Base-by-base conservation (phyloP, 306 rosid species). In the Begonia peltatifolia region DNA sequence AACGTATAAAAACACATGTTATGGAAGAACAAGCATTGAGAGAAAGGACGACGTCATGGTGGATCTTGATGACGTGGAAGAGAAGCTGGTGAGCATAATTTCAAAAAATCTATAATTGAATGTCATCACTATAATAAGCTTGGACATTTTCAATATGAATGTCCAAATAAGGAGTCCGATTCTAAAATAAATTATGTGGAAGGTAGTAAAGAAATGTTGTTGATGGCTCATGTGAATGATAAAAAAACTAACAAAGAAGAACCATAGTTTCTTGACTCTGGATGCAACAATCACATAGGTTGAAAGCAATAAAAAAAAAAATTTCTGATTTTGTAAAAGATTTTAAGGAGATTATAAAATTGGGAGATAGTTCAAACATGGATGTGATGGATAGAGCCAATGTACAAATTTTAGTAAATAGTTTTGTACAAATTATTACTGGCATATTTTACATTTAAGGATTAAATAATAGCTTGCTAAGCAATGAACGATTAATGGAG, bases 111-210 rank as follows among this genome's bases (percentile, higher is more conserved):
- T 16, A 51, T 7, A 2, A 16, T 51, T 14, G 54, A 51, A 18
- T 51, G 54, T 18, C 18, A 15, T 18, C 2, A 16, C 15, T 51
- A 9, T 9, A 4, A 50, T 51, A 51, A 16, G 36, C 11, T 56
- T 42, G 61, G 61, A 12, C 35, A 43, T 56, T 56, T 15, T 56
- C 41, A 55, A 12, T 56, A 51, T 51, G 54, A 14, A 51, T 51
- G 54, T 18, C 54, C 35, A 47, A 5, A 13, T 14, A 47, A 14
- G 30, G 20, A 38, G 14, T n/a, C 3, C 12, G 46, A 54, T 20
- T 2, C 1, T n/a, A 55, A 55, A 20, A 12, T 12, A 10, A 9
- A 16, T 2, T 56, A 42, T 11, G 42, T 6, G 22, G 61, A 42
- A 44, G 23, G 16, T 14, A 17, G 12, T 14, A 51, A 44, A 56